Evolutionary conservation across 2,329 filamentous ascomycete species (phyloP), one percentile per base, ranked within the genome.

Genomic region (Penicillium sp.): DNA sequence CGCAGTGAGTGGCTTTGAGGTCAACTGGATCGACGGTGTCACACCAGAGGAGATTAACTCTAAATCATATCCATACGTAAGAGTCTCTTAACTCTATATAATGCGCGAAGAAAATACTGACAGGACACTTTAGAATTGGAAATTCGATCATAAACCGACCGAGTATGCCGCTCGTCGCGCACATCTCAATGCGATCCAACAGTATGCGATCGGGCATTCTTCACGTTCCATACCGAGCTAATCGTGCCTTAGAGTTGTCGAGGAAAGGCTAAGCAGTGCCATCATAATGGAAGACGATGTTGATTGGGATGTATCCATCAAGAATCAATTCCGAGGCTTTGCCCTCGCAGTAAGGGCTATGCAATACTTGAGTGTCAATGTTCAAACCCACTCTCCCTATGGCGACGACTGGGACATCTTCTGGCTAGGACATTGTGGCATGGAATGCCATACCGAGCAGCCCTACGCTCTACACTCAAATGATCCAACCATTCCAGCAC

Each of bases 261-360:
- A 55, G 2, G 50, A 62, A 1, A 43, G 52, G 6, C 14, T 65
- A 3, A 50, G 49, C 7, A 63, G 56, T 23, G 58, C 54, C 13
- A 52, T 65, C 2, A 52, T 64, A 10, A 50, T 85, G 23, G 83
- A 85, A 61, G 82, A 85, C 60, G 82, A 85, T 52, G 75, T 77
- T 18, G 82, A 85, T 67, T 85, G 83, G 83, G 83, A 85, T 52
- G 67, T 84, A 11, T 70, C 75, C 0, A 65, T 85, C 21, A 79
- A 79, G 28, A 48, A 67, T 0, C 82, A 85, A 60, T 73, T 84
- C 14, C 70, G 70, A 9, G 69, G 69, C 31, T 73, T 74, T 23
- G 71, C 71, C 3, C 56, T 64, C 37, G 68, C 64, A 0, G 59
- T 71, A 1, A 65, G 71, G 14, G 61, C 62, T 11, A 61, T 75